Evolutionary conservation across 306 rosid species (phyloP).

Genomic region (Medicago arabica): DNA sequence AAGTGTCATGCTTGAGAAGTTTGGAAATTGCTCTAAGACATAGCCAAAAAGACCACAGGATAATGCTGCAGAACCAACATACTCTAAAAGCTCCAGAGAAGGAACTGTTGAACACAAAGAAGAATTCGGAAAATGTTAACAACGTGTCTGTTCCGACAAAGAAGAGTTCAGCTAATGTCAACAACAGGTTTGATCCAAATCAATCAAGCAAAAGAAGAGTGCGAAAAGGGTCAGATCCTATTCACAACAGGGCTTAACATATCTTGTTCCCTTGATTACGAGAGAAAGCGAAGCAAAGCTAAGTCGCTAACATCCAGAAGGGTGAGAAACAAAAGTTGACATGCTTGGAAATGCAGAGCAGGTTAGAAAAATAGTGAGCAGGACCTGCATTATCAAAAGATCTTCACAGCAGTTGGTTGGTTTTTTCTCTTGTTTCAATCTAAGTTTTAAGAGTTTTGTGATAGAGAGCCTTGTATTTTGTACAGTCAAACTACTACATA

Average conservation of each 20-base stretch:
- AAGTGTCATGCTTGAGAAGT: constrained; percentile 57
- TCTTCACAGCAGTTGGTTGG: constrained; percentile 47
- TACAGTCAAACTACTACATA: constrained; percentile 56
- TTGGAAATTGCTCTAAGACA: constrained; percentile 56
- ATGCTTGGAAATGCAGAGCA: constrained; percentile 49
- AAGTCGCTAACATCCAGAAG: constrained; percentile 38
- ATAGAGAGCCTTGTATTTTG: constrained; percentile 57
- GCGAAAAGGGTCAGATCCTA: constrained; percentile 91
- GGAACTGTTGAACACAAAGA: constrained; percentile 53
- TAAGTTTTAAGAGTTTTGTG: constrained; percentile 45
- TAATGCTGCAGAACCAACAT: constrained; percentile 51
- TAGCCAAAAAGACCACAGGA: constrained; percentile 46
- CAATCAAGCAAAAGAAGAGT: constrained; percentile 82
- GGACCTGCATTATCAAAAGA: constrained; percentile 49
- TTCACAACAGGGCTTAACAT: constrained; percentile 74
- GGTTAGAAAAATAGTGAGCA: constrained; percentile 48
- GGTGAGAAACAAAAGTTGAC: constrained; percentile 36
- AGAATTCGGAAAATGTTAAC: constrained; percentile 48
- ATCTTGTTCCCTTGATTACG: constrained; percentile 36
- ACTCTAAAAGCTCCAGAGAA: constrained; percentile 41
- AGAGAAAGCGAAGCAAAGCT: constrained; percentile 47
- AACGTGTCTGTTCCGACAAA: constrained; percentile 50
- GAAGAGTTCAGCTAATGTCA: constrained; percentile 51
- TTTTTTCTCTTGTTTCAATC: constrained; percentile 42
- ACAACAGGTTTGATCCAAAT: constrained; percentile 65